Base-by-base conservation (phyloP, 225 moss, liverwort and hornwort genomes). In the Physcomitrellopsis africana region DNA sequence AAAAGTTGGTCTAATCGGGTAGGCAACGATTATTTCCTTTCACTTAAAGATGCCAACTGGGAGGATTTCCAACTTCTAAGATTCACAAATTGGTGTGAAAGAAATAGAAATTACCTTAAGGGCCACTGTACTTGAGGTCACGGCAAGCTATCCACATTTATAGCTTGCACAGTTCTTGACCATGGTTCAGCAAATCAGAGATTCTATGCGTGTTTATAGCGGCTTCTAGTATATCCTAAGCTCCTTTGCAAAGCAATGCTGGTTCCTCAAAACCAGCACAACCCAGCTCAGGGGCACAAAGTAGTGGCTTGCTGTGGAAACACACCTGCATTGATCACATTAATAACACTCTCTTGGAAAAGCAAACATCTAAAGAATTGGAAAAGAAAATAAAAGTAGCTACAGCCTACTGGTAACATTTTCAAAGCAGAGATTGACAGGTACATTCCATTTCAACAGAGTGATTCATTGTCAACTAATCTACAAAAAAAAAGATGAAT, bases 61-160 rank as follows among this genome's bases (percentile, higher is more conserved):
- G 51, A 72, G 22, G 37, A 65, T 72, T 58, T 72, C 71, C 42
- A 65, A 56, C 54, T 74, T 65, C 66, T 32, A 18, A 65, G 74
- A 26, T 27, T 17, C 55, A 13, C 44, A 80, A 68, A 66, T 61
- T 37, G 37, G 47, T 56, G 15, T 18, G 22, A 59, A 48, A 42
- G 72, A 53, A 41, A 42, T 41, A 23, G 42, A 11, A 60, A 18
- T 11, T 57, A 23, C 11, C 22, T 60, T n/a, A 48, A 64, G 47
- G 71, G 16, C 18, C 47, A 23, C 32, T 23, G 29, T 45, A 64
- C 19, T 53, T n/a, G n/a, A 11, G 2, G 32, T 54, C 11, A 72
- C 37, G 32, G 11, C 42, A 52, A 43, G 11, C 45, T 14, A 45
- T 44, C 59, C 27, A 51, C 27, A 17, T 37, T 51, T 62, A 45